Conservation (phyloP, 305 asterid genomes). For the Nicotiana rustica region DNA sequence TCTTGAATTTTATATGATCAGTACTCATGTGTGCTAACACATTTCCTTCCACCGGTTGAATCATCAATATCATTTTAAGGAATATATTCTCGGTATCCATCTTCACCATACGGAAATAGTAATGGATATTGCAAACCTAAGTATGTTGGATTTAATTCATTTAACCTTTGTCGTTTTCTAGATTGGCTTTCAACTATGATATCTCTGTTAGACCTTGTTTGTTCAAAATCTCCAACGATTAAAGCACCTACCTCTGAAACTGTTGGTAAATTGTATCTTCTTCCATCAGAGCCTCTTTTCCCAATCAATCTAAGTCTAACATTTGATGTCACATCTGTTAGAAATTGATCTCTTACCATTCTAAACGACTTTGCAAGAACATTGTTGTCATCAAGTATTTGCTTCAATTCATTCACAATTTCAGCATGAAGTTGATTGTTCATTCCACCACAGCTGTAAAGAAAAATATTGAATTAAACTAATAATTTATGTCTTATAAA, state of each 20-base stretch:
- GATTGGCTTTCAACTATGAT: background rate
- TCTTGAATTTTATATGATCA: background rate
- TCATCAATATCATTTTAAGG: background rate
- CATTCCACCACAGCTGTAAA: background rate
- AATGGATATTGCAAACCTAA: background rate
- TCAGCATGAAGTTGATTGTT: background rate
- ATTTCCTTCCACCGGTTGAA: background rate
- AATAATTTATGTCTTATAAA: too few relatives aligned
- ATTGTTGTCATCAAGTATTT: background rate
- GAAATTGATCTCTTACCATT: too few relatives aligned
- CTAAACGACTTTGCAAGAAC: background rate
- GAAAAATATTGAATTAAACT: background rate
- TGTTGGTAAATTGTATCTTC: too few relatives aligned
- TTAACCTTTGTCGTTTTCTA: background rate
- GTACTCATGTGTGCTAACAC: too few relatives aligned
- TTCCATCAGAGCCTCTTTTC: too few relatives aligned
- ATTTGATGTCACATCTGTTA: too few relatives aligned
- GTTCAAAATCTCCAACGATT: background rate
- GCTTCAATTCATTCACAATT: background rate
- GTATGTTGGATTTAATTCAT: background rate
- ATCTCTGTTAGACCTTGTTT: background rate
- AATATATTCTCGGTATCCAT: background rate
- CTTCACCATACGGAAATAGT: background rate
- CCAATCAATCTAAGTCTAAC: too few relatives aligned
- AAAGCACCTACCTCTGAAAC: background rate